These are phyloP conservation scores for Dendrostoma leiphaemia DNA, from an alignment of 2,329 filamentous ascomycete species.

Conservation along the genomic window DNA sequence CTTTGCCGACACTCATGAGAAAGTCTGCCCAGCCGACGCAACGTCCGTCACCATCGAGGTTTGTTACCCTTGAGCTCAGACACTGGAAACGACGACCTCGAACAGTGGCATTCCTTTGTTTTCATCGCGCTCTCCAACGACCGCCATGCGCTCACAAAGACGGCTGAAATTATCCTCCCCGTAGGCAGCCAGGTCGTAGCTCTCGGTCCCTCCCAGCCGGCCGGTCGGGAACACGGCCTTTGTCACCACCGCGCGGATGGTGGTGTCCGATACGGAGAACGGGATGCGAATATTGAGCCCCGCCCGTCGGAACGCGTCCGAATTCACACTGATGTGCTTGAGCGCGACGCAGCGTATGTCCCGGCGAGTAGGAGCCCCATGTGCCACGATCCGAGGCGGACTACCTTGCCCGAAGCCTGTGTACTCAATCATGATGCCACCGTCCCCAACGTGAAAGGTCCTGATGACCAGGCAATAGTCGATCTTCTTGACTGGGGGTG, in stretches of 20 bases:
- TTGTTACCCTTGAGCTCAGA: neutral
- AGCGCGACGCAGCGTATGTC: conserved; percentile 13
- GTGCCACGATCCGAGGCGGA: conserved; percentile 9
- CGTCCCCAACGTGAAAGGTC: neutral
- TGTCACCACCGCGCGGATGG: conserved; percentile 6
- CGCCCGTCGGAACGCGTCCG: neutral
- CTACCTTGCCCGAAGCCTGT: neutral
- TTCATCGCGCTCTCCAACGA: neutral
- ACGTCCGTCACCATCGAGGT: no score
- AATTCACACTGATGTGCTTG: conserved; percentile 3
- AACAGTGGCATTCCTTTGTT: conserved; percentile 1
- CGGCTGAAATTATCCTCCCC: conserved; percentile 12
- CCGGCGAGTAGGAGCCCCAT: conserved; percentile 8
- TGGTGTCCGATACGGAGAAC: neutral
- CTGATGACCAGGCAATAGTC: conserved; percentile 17
- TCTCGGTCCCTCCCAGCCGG: neutral
- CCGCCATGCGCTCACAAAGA: conserved; percentile 4
- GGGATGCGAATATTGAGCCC: neutral
- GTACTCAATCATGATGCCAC: neutral
- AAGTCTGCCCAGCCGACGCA: no score
- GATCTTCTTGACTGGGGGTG: neutral
- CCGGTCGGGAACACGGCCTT: conserved; percentile 4
- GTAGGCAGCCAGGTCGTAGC: conserved; percentile 14
- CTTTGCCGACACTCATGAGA: no score
- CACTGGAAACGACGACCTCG: conserved; percentile 8